phyloP scores from a whole-genome alignment of 2,329 filamentous ascomycete genomes.

The Botryotinia convoluta region DNA sequence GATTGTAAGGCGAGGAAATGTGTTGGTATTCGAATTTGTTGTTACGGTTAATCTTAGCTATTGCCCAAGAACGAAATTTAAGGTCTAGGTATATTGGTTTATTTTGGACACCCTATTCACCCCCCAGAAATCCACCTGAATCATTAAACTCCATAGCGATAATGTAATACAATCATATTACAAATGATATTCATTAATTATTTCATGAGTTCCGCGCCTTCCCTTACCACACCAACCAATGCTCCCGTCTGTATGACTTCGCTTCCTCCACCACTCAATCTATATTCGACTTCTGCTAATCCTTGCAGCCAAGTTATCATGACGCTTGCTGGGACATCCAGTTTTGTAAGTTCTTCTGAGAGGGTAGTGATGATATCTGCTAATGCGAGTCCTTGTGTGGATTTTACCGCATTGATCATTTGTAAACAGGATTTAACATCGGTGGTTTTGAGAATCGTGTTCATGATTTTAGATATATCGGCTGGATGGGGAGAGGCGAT shows the following conservation, averaged over 20 bases:
- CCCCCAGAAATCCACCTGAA: not conserved
- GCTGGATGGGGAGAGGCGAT: constrained; percentile 91
- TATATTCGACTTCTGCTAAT: constrained; percentile 87
- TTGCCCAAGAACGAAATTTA: not conserved
- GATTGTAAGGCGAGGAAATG: not conserved
- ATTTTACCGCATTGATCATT: constrained; percentile 85
- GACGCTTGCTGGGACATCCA: constrained; percentile 83
- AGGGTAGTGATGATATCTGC: constrained; percentile 90
- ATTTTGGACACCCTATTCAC: not conserved
- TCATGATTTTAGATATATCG: constrained; percentile 80
- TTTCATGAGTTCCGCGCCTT: constrained; percentile 74
- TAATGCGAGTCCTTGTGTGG: constrained; percentile 78
- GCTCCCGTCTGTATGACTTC: constrained; percentile 91
- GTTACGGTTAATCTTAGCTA: not conserved
- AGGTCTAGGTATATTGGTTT: too few species aligned
- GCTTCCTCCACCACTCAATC: constrained; percentile 81
- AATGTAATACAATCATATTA: not conserved
- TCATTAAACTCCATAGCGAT: not conserved
- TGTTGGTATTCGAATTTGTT: not conserved
- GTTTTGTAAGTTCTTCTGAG: constrained; percentile 74
- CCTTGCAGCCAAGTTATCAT: constrained; percentile 91
- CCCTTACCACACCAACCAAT: constrained; percentile 82
- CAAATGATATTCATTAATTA: constrained; percentile 21
- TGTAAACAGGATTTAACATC: constrained; percentile 88
- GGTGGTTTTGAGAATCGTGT: constrained; percentile 76